Evolutionary conservation across 108 stramenopile genomes (phyloP).

Genomic region (Pseudonitzschia multiseries): DNA sequence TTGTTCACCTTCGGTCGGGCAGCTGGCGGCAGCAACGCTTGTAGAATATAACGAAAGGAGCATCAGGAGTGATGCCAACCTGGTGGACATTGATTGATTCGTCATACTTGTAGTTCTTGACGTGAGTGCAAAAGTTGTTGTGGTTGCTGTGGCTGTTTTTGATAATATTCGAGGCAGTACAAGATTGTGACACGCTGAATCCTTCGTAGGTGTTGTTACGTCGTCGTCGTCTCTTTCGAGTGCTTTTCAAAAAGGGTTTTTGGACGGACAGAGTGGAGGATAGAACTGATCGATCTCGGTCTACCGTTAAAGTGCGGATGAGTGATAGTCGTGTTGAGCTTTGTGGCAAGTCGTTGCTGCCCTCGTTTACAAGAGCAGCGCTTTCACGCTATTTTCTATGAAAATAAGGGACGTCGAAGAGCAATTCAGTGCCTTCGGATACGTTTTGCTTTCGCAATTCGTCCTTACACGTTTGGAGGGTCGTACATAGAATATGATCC

Average conservation of each 20-base stretch:
- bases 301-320: no score
- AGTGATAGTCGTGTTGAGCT: no score
- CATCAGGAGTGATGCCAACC: background rate
- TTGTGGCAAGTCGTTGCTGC: no score
- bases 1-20: constrained; percentile 1
- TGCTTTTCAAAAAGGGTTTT: no score
- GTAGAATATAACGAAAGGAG: background rate
- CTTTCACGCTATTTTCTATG: background rate
- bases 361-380: no score
- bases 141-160: background rate
- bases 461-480: constrained; percentile 1
- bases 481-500: background rate
- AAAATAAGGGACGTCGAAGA: background rate
- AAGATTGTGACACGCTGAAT: no score
- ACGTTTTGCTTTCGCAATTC: background rate
- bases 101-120: background rate
- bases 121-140: background rate
- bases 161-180: no score
- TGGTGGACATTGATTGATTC: background rate
- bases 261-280: no score
- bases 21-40: background rate
- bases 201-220: no score
- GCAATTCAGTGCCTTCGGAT: background rate
- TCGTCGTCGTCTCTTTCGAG: no score
- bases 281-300: no score